Conservation (phyloP, 495 filamentous ascomycete genomes). For the Hypoxylon intermedium region DNA sequence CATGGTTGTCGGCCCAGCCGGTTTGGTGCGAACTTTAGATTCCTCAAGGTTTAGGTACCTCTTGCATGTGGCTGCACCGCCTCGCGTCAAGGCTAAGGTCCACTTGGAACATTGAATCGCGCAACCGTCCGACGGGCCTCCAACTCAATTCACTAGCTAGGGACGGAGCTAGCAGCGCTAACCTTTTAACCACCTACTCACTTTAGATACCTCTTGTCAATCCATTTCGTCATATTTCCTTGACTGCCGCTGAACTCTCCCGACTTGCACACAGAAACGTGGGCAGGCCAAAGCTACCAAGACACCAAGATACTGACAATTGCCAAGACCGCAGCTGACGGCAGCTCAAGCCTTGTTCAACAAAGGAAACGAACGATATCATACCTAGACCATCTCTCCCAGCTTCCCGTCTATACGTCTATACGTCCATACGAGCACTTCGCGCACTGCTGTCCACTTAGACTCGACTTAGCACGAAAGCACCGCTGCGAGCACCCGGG, state of each 20-base stretch:
- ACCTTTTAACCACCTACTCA: constrained; percentile 24
- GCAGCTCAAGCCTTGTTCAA: constrained; percentile 6
- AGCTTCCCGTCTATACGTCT: background rate
- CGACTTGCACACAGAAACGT: constrained; percentile 9
- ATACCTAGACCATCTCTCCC: too few species aligned
- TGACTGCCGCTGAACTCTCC: constrained; percentile 7
- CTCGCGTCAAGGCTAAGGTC: constrained; percentile 18
- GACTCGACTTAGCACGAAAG: background rate
- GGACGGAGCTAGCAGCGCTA: constrained; percentile 27
- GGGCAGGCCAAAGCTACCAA: constrained; percentile 10
- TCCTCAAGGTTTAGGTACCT: background rate
- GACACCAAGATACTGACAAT: constrained; percentile 3
- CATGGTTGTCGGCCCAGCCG: background rate
- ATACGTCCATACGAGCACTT: constrained; percentile 4
- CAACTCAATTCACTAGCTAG: constrained; percentile 18
- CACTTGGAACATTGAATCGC: too few species aligned
- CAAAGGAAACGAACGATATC: too few species aligned
- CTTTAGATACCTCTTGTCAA: constrained; percentile 31
- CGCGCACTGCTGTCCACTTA: background rate
- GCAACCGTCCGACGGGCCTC: constrained; percentile 8
- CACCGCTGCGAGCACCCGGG: constrained; percentile 1
- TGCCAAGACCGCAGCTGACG: background rate
- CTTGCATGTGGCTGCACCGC: constrained; percentile 13
- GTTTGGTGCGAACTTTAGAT: too few species aligned
- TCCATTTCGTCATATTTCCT: constrained; percentile 37